Percentiles rank a stretch among this genome's conserved stretches.
Conservation (phyloP, 2,329 filamentous ascomycete genomes). For the Fusarium mangiferae region DNA sequence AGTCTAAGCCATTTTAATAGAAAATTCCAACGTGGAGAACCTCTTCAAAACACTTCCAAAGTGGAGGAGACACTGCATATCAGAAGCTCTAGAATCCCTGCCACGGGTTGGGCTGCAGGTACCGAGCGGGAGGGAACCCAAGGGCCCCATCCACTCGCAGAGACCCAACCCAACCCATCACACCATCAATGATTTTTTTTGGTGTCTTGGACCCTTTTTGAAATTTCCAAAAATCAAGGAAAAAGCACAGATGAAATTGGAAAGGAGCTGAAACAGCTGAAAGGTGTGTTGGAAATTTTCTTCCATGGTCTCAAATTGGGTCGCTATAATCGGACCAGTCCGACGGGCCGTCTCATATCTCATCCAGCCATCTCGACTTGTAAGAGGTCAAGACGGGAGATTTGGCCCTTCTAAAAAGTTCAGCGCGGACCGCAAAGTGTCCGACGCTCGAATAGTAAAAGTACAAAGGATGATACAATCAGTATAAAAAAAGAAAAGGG, state of each 20-base stretch:
- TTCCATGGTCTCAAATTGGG: constrained; percentile 21
- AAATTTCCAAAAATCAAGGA: constrained; percentile 19
- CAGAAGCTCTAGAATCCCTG: constrained; percentile 24
- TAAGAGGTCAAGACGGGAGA: constrained; percentile 22
- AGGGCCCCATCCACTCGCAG: constrained; percentile 20
- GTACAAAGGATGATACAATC: constrained; percentile 22
- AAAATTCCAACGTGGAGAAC: constrained; percentile 14
- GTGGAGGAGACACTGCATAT: constrained; percentile 25
- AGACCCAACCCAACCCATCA: constrained; percentile 33
- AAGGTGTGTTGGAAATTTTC: not conserved
- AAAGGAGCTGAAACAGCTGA: constrained; percentile 10
- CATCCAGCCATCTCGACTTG: constrained; percentile 21
- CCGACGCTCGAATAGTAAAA: constrained; percentile 18
- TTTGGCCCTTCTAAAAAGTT: constrained; percentile 29
- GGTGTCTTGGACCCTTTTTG: constrained; percentile 25
- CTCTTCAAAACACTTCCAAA: constrained; percentile 2
- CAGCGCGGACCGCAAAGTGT: constrained; percentile 18
- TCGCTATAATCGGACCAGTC: constrained; percentile 25
- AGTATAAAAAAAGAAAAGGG: not conserved
- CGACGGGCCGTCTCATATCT: constrained; percentile 18
- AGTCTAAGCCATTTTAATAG: constrained; percentile 10
- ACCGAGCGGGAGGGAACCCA: constrained; percentile 39
- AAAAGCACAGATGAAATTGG: constrained; percentile 1
- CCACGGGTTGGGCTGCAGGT: constrained; percentile 40
- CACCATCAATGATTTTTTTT: constrained; percentile 20